These are phyloP conservation scores for Smallanthus sonchifolius DNA, from an alignment of 129 eudicot genomes.

Conservation along the genomic window DNA sequence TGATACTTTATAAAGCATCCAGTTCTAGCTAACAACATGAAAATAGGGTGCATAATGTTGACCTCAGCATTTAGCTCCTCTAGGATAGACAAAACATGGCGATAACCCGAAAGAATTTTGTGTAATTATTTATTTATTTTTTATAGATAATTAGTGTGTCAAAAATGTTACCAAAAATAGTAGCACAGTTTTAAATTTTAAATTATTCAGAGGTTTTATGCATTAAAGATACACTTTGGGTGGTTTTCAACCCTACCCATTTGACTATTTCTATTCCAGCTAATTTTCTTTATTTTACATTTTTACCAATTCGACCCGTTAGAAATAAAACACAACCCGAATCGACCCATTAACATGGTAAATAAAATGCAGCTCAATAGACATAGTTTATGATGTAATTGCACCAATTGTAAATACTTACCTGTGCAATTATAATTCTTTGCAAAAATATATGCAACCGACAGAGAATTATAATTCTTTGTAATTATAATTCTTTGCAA, in stretches of 20 bases:
- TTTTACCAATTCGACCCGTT: not conserved
- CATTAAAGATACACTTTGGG: not conserved
- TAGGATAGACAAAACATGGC: conserved; percentile 46
- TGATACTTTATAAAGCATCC: not conserved
- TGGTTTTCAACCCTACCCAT: not conserved
- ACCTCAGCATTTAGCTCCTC: conserved; percentile 83
- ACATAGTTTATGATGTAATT: too few relatives aligned
- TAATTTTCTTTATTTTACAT: not conserved
- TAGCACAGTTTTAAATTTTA: not conserved
- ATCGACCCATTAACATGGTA: not conserved
- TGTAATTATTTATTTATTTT: not conserved
- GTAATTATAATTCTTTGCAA: too few relatives aligned
- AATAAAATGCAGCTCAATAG: too few relatives aligned
- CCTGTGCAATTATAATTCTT: too few relatives aligned
- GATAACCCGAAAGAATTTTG: conserved; percentile 17
- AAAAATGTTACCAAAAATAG: not conserved
- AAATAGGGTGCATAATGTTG: conserved; percentile 1
- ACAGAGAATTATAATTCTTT: too few relatives aligned
- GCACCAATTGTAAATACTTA: too few relatives aligned
- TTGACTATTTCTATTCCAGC: not conserved
- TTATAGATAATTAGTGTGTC: not conserved
- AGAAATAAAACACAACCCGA: not conserved
- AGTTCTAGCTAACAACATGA: not conserved
- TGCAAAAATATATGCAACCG: too few relatives aligned
- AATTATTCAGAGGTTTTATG: not conserved